Conservation (phyloP, 345 rosid species). For the Eucalyptus cloeziana region DNA sequence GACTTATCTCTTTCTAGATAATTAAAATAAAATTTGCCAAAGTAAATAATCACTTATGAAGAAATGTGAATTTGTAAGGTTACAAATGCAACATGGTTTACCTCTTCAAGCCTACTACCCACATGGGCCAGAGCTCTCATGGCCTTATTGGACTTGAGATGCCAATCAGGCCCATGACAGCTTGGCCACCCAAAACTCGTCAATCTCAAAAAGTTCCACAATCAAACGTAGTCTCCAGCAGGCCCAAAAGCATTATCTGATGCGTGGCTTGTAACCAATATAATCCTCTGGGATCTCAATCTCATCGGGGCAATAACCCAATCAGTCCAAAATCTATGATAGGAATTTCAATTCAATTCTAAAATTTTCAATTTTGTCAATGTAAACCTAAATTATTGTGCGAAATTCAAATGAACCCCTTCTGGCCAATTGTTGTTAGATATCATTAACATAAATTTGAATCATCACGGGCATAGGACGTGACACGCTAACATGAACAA, state of each 20-base stretch:
- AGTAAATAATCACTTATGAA: background rate
- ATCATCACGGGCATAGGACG: rapidly evolving
- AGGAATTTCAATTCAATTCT: background rate
- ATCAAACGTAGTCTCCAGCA: background rate
- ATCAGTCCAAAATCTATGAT: background rate
- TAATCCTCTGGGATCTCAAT: background rate
- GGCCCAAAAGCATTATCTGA: background rate
- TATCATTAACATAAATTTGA: rapidly evolving
- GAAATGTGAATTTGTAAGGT: background rate
- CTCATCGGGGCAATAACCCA: background rate
- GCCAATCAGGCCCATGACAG: background rate
- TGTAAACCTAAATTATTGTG: rapidly evolving
- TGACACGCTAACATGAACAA: background rate
- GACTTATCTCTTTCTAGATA: background rate
- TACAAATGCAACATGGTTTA: background rate
- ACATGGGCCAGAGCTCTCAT: background rate
- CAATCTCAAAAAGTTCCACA: background rate
- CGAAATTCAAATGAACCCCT: background rate
- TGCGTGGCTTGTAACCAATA: background rate
- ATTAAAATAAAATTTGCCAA: background rate
- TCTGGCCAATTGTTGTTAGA: rapidly evolving
- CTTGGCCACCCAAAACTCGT: background rate
- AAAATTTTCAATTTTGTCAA: rapidly evolving
- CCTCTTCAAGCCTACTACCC: background rate
- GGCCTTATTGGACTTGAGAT: background rate